Evolutionary conservation across 768 basidiomycete genomes (phyloP).

Genomic region (Infundibulicybe gibba): DNA sequence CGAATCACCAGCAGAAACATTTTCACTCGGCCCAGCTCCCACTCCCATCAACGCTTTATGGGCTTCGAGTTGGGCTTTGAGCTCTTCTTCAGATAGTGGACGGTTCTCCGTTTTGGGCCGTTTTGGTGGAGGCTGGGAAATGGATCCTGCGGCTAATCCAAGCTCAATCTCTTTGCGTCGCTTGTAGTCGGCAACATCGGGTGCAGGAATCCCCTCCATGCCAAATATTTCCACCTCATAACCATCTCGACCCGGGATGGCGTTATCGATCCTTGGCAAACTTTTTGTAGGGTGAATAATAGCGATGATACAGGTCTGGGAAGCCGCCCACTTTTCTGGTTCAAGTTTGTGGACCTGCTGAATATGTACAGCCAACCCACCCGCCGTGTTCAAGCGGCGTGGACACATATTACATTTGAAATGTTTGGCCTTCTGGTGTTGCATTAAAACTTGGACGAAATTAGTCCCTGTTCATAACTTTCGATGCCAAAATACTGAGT

Average conservation of each 20-base stretch:
- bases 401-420: conserved; percentile 98
- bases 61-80: conserved; percentile 80
- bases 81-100: conserved; percentile 76
- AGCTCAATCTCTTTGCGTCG: conserved; percentile 93
- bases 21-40: conserved; percentile 27
- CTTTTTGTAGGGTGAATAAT: conserved; percentile 24
- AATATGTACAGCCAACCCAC: conserved; percentile 95
- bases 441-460: conserved; percentile 76
- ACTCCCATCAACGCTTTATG: conserved; percentile 92
- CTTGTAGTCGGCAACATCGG: conserved; percentile 94
- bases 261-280: conserved; percentile 91
- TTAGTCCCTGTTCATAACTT: background rate
- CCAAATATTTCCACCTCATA: conserved; percentile 99
- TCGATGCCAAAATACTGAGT: background rate
- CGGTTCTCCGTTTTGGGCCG: conserved; percentile 79
- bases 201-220: conserved; percentile 96
- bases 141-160: conserved; percentile 78
- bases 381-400: conserved; percentile 92
- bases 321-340: conserved; percentile 70
- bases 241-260: conserved; percentile 92
- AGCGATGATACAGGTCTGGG: background rate
- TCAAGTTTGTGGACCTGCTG: conserved; percentile 99
- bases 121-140: conserved; percentile 78
- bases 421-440: conserved; percentile 99
- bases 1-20: conserved; percentile 34